Percentiles rank a stretch among this genome's conserved stretches.
phyloP scores from a whole-genome alignment of 2,329 filamentous ascomycete species.

The Epichloe bromicola region DNA sequence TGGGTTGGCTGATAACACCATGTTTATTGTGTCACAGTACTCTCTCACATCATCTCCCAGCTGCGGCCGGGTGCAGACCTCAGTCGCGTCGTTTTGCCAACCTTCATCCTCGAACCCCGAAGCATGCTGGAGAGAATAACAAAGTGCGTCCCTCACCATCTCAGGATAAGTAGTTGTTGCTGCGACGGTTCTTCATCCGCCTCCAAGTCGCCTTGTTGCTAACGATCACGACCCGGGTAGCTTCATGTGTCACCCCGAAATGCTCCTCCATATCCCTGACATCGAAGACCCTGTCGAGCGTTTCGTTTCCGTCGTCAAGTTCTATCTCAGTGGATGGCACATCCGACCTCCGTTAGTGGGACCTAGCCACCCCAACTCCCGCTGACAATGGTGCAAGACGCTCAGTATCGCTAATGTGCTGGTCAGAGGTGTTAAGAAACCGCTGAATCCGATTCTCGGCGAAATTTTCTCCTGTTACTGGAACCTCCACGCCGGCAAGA shows the following conservation, averaged over 20 bases:
- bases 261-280: slow-evolving; percentile 72
- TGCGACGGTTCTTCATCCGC: not conserved
- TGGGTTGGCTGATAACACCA: not conserved
- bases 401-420: not conserved
- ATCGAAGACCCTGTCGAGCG: slow-evolving; percentile 82
- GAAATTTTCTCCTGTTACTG: slow-evolving; percentile 94
- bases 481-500: slow-evolving; percentile 74
- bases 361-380: not conserved
- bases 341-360: slow-evolving; percentile 80
- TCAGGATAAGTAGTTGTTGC: not conserved
- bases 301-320: slow-evolving; percentile 93
- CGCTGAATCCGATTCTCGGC: slow-evolving; percentile 88
- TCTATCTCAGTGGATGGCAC: slow-evolving; percentile 97
- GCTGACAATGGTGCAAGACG: no score
- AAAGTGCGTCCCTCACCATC: slow-evolving; percentile 49
- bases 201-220: not conserved
- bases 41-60: slow-evolving; percentile 95
- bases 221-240: slow-evolving; percentile 31
- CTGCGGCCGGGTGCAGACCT: slow-evolving; percentile 89
- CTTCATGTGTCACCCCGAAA: slow-evolving; percentile 99
- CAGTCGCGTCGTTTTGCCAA: slow-evolving; percentile 86
- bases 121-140: slow-evolving; percentile 98
- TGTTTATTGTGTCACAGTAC: slow-evolving; percentile 41
- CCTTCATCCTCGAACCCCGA: slow-evolving; percentile 93
- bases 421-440: slow-evolving; percentile 87